Percentiles rank a stretch among this genome's conserved stretches.
Conservation (phyloP, 768 basidiomycete genomes). For the Neoboletus magnificus region DNA sequence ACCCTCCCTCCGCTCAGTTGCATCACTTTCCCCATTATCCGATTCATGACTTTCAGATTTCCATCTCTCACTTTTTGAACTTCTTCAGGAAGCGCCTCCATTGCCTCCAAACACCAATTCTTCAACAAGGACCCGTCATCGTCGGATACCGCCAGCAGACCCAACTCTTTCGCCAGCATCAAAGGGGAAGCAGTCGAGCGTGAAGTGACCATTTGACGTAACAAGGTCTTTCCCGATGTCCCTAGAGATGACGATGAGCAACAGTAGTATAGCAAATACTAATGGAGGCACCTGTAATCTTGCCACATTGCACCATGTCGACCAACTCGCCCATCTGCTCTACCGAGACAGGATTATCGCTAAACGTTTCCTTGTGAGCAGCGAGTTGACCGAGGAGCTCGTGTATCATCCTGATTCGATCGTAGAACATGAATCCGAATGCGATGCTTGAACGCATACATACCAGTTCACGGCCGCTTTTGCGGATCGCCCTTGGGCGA, state of each 20-base stretch:
- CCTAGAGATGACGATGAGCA: slow-evolving; percentile 40
- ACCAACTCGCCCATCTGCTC: slow-evolving; percentile 32
- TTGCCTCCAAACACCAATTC: slow-evolving; percentile 58
- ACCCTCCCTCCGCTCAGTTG: slow-evolving; percentile 70
- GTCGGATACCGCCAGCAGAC: slow-evolving; percentile 41
- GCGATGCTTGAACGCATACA: slow-evolving; percentile 14
- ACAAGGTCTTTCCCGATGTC: slow-evolving; percentile 71
- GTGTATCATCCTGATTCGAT: slow-evolving; percentile 73
- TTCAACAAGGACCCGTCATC: slow-evolving; percentile 41
- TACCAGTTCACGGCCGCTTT: slow-evolving; percentile 85
- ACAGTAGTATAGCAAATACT: neutral
- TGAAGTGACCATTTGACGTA: slow-evolving; percentile 65
- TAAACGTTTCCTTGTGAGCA: slow-evolving; percentile 51
- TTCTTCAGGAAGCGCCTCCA: slow-evolving; percentile 64
- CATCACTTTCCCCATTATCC: slow-evolving; percentile 61
- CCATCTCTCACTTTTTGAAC: slow-evolving; percentile 63
- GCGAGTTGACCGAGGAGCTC: slow-evolving; percentile 80
- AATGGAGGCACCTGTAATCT: slow-evolving; percentile 59
- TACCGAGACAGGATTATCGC: slow-evolving; percentile 56
- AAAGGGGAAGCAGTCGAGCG: slow-evolving; percentile 35
- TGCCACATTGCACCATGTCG: slow-evolving; percentile 62
- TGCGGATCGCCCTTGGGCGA: slow-evolving; percentile 55
- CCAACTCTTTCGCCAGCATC: slow-evolving; percentile 48
- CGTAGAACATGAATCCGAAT: neutral
- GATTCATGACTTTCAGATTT: slow-evolving; percentile 68